These are phyloP conservation scores for Rosa multiflora DNA, from an alignment of 306 rosid species.

Conservation along the genomic window DNA sequence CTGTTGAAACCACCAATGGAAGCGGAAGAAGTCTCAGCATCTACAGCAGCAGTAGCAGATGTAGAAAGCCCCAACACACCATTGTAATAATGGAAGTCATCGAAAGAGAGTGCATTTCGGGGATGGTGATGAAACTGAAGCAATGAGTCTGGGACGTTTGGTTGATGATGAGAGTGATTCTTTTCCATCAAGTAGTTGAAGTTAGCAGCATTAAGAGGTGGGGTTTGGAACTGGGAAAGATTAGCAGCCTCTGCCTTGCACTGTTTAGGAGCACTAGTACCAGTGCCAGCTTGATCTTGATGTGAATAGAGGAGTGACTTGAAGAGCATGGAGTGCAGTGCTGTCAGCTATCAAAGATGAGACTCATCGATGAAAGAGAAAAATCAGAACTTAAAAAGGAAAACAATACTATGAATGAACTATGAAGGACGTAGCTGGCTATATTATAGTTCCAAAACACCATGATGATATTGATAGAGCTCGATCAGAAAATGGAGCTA, in stretches of 20 bases:
- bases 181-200: slow-evolving; percentile 32
- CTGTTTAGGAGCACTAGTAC: slow-evolving; percentile 25
- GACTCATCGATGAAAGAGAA: not conserved
- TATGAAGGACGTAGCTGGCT: not conserved
- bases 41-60: slow-evolving; percentile 9
- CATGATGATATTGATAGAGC: not conserved
- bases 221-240: slow-evolving; percentile 30
- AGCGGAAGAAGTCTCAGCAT: slow-evolving; percentile 30
- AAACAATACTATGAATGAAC: not conserved
- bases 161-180: slow-evolving; percentile 6
- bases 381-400: not conserved
- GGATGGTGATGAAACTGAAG: not conserved
- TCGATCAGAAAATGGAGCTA: not conserved
- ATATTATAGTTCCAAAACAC: not conserved
- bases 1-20: slow-evolving; percentile 33
- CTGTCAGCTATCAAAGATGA: not conserved
- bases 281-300: slow-evolving; percentile 28
- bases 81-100: slow-evolving; percentile 21
- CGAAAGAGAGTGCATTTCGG: slow-evolving; percentile 28
- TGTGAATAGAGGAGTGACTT: slow-evolving; percentile 38
- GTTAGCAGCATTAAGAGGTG: slow-evolving; percentile 11
- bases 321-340: slow-evolving; percentile 33
- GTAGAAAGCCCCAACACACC: slow-evolving; percentile 28
- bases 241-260: slow-evolving; percentile 36
- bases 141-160: not conserved